Base-by-base conservation (phyloP, 805 yeast genomes). In the Ogataea haglerorum region DNA sequence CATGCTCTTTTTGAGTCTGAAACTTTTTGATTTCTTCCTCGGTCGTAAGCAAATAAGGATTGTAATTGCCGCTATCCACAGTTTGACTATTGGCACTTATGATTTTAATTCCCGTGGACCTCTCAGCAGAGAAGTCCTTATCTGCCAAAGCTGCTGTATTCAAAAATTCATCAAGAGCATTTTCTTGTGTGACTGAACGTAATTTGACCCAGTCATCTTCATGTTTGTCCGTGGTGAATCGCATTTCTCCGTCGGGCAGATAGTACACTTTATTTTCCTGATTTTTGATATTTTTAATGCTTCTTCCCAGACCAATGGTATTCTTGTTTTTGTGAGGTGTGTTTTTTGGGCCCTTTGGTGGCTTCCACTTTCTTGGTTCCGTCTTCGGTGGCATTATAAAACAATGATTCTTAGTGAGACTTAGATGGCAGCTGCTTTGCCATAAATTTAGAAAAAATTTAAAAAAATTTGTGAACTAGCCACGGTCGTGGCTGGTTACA, bases 71-170 rank as follows among this genome's bases (percentile, higher is more conserved):
- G 4, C 56, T 49, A 38, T 85, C 88, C 49, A 91, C 82, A 49
- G 90, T 85, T 54, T 82, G 85, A 42, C 56, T 58, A 39, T 85
- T 87, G 44, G 85, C 81, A 57, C 82, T 78, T 52, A 93, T 82
- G 53, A 93, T 87, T 54, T 83, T 85, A 45, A 93, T 90, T 51
- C 83, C 86, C 33, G 83, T 80, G 43, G 80, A 74, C 57, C 83
- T 80, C 51, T 91, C 97, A 3, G 98, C 96, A 7, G 96, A 81
- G 67, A 93, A 93, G 67, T 93, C 98, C 15, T 91, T 89, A 58
- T 89, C 96, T 2, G 97, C 96, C 43, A 93, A 75, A 62, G 88
- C 95, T 1, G 99, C 99, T 6, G 97, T 91, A 57, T 82, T 84
- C 56, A 93, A 75, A 63, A 93, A 90, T 65, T 93, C 99, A 65